These are phyloP conservation scores for Exophiala phaeomuriformis DNA, from an alignment of 2,329 filamentous ascomycete species.

Conservation along the genomic window DNA sequence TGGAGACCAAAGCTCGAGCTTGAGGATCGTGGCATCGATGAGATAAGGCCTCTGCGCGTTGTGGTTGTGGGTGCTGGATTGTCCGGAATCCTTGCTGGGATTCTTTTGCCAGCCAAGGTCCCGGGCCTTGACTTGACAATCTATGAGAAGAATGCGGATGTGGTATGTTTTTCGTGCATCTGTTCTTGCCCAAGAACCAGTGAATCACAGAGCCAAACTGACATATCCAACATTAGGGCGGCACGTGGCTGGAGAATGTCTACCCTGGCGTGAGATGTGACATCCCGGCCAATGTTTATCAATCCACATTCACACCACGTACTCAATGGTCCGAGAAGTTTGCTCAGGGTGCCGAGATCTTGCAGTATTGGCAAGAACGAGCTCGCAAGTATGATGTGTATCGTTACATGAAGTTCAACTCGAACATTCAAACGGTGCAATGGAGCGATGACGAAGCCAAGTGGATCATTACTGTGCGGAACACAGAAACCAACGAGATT, in stretches of 20 bases:
- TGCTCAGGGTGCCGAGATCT: slow-evolving; percentile 23
- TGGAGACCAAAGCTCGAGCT: slow-evolving; percentile 18
- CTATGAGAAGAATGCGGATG: slow-evolving; percentile 27
- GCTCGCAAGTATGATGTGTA: slow-evolving; percentile 37
- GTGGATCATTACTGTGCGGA: slow-evolving; percentile 27
- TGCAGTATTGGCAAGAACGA: slow-evolving; percentile 21
- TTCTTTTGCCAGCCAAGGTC: slow-evolving; percentile 29
- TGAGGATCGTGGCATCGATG: slow-evolving; percentile 31
- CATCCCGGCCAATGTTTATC: slow-evolving; percentile 25
- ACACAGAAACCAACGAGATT: slow-evolving; percentile 16
- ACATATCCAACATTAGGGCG: slow-evolving; percentile 26
- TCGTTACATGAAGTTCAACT: slow-evolving; percentile 53
- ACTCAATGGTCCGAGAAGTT: slow-evolving; percentile 26
- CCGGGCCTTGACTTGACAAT: slow-evolving; percentile 21
- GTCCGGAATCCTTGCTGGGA: slow-evolving; percentile 36
- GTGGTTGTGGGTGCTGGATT: slow-evolving; percentile 37
- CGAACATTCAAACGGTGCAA: slow-evolving; percentile 44
- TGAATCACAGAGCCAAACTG: neutral
- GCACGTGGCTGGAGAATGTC: slow-evolving; percentile 32
- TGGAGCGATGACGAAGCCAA: slow-evolving; percentile 44
- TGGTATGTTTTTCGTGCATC: slow-evolving; percentile 27
- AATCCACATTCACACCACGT: slow-evolving; percentile 25
- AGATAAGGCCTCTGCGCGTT: slow-evolving; percentile 30
- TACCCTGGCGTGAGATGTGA: slow-evolving; percentile 30
- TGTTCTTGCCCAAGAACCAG: neutral